Evolutionary conservation across 257 asterid genomes (phyloP).

Genomic region (Nicotiana otophora): DNA sequence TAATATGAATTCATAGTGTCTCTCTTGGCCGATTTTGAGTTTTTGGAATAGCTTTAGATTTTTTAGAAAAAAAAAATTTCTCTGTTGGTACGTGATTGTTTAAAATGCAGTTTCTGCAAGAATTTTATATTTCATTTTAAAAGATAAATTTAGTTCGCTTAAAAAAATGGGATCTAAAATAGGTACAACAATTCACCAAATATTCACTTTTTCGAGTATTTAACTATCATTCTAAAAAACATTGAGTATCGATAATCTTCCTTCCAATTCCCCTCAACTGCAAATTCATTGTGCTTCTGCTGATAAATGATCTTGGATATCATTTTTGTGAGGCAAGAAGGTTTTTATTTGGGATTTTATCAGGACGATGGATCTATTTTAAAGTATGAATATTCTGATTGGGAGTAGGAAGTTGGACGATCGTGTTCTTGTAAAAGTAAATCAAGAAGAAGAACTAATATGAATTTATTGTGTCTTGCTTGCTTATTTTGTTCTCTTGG

Average conservation of each 20-base stretch:
- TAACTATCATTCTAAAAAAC: too few species aligned
- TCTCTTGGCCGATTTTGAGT: neutral
- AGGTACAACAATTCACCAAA: too few species aligned
- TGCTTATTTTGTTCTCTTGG: too few species aligned
- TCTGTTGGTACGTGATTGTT: too few species aligned
- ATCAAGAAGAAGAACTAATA: too few species aligned
- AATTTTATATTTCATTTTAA: too few species aligned
- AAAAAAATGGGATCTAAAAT: too few species aligned
- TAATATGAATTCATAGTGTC: too few species aligned
- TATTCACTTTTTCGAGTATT: too few species aligned
- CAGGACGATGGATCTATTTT: neutral
- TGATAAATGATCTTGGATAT: neutral
- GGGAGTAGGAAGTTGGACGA: neutral
- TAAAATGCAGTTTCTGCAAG: too few species aligned
- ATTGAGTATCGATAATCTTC: neutral
- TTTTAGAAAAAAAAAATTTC: neutral
- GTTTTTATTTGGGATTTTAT: neutral
- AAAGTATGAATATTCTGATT: neutral
- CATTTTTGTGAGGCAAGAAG: neutral
- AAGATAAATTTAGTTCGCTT: too few species aligned
- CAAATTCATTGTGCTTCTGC: neutral
- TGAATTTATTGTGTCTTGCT: too few species aligned
- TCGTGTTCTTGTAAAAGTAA: neutral
- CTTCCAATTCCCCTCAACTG: neutral
- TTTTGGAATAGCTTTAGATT: neutral